These are phyloP conservation scores for Bipolaris zeicola DNA, from an alignment of 2,329 filamentous ascomycete species.

Conservation along the genomic window DNA sequence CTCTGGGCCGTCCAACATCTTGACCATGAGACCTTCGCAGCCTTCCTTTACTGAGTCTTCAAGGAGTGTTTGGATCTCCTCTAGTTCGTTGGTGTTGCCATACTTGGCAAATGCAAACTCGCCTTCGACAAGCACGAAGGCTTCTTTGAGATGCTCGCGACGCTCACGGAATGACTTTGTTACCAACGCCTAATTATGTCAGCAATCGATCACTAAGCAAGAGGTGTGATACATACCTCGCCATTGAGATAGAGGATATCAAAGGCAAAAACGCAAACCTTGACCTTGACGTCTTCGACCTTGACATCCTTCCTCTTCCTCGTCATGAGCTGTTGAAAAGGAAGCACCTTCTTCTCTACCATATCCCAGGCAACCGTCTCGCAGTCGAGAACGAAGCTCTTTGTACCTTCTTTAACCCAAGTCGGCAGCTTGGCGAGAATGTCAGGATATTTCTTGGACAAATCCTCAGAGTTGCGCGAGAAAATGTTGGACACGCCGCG, in stretches of 20 bases:
- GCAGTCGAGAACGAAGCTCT: slow-evolving; percentile 97
- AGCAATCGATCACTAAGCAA: slow-evolving; percentile 16
- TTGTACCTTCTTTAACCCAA: slow-evolving; percentile 89
- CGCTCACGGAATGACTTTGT: slow-evolving; percentile 85
- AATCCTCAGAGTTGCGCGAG: slow-evolving; percentile 93
- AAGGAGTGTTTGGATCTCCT: slow-evolving; percentile 89
- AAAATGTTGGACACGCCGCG: slow-evolving; percentile 90
- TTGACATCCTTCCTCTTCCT: slow-evolving; percentile 97
- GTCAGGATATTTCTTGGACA: slow-evolving; percentile 97
- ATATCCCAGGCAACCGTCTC: slow-evolving; percentile 97
- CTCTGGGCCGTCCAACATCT: slow-evolving; percentile 94
- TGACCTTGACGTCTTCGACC: slow-evolving; percentile 91
- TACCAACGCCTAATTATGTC: slow-evolving; percentile 66
- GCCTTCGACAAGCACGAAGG: slow-evolving; percentile 80
- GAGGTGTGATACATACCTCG: slow-evolving; percentile 57
- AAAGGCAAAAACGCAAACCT: slow-evolving; percentile 96
- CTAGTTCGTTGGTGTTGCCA: slow-evolving; percentile 85
- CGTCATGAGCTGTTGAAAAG: slow-evolving; percentile 98
- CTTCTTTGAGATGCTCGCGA: slow-evolving; percentile 71
- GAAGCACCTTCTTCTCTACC: slow-evolving; percentile 91
- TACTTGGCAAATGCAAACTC: slow-evolving; percentile 90
- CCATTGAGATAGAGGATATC: slow-evolving; percentile 94
- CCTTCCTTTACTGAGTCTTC: slow-evolving; percentile 95
- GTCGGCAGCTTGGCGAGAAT: slow-evolving; percentile 83
- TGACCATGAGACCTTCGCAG: slow-evolving; percentile 98